These are phyloP conservation scores for Ceratobasidium papillatum DNA, from an alignment of 1,284 basidiomycete species.

Conservation along the genomic window DNA sequence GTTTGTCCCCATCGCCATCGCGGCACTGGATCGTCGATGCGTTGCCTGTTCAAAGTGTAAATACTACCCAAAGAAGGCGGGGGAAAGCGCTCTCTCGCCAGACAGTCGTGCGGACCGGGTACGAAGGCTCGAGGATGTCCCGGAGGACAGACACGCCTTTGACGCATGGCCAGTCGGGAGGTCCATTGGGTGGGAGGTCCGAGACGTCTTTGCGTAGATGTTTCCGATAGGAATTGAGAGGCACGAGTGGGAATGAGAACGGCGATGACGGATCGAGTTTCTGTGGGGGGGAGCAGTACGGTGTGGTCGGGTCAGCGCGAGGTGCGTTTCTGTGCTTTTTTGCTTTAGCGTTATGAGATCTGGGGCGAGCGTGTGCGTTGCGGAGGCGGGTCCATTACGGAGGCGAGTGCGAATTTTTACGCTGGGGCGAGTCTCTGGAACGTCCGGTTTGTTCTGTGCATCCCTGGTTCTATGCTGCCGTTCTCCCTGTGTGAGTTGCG, in stretches of 20 bases:
- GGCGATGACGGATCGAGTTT: not conserved
- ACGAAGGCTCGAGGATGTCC: conserved; percentile 20
- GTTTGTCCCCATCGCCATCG: conserved; percentile 23
- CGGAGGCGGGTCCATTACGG: not conserved
- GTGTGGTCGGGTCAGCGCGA: not conserved
- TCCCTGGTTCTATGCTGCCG: not conserved
- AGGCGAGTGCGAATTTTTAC: not conserved
- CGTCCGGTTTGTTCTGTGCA: not conserved
- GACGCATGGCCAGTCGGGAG: conserved; percentile 16
- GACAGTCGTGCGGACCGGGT: conserved; percentile 3
- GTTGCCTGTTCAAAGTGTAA: not conserved
- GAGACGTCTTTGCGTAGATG: conserved; percentile 16
- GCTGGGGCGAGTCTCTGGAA: not conserved
- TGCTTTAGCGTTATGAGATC: not conserved
- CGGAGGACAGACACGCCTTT: conserved; percentile 11
- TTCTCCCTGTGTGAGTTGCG: not conserved
- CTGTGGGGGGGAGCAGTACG: not conserved
- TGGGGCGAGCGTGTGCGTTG: not conserved
- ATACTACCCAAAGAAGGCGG: not conserved
- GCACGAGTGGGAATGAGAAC: not conserved
- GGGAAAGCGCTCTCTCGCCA: not conserved
- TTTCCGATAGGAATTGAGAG: conserved; percentile 23
- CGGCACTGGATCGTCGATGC: conserved; percentile 3
- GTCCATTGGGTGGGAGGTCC: conserved; percentile 8
- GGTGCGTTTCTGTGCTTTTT: conserved; percentile 11